Base-by-base conservation (phyloP, 1,284 basidiomycete species). In the Porogramme epimiltina region DNA sequence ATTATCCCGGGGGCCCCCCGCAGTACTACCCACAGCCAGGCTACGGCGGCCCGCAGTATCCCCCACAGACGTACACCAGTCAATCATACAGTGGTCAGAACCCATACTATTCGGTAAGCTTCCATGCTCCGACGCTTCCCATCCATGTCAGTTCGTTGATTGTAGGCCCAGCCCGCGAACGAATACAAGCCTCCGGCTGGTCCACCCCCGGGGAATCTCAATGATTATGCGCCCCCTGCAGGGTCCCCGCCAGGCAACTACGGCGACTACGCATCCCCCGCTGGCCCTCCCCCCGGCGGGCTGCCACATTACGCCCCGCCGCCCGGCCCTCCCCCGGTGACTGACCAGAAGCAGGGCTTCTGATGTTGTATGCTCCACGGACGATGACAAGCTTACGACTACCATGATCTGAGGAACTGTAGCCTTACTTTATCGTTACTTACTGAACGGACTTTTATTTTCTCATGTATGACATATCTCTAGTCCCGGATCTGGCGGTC, bases 221-320 rank as follows among this genome's bases (percentile, higher is more conserved):
- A n/a, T 15, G n/a, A 37, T 5, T 37, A 10, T 16, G 46, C 34
- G 37, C 18, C 28, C 5, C 31, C 41, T 11, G 33, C 18, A 6
- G 19, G 36, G 22, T 20, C 39, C n/a, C 47, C 47, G 16, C 52
- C 49, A 1, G 48, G 48, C 3, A 46, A 54, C 22, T 33, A 43
- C 3, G 20, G 19, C 9, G n/a, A 37, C 9, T 37, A 10, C 34
- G 46, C 34, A 37, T 15, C 28, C 5, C 31, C 41, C 9, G 33
- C 18, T 18, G 19, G 36, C 25, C 26, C 39, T 22, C 47, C 47
- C n/a, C 52, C 49, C 1, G 48, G 48, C 3, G 45, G 47, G 18
- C 34, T 45, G 2, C 36, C 34, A 10, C 48, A 60, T 34, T 63
- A 63, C 39, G 52, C 58, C 2, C 55, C 60, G 10, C 58, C 62